Conservation (phyloP, 441 rosid species). For the Pelargonium australe region DNA sequence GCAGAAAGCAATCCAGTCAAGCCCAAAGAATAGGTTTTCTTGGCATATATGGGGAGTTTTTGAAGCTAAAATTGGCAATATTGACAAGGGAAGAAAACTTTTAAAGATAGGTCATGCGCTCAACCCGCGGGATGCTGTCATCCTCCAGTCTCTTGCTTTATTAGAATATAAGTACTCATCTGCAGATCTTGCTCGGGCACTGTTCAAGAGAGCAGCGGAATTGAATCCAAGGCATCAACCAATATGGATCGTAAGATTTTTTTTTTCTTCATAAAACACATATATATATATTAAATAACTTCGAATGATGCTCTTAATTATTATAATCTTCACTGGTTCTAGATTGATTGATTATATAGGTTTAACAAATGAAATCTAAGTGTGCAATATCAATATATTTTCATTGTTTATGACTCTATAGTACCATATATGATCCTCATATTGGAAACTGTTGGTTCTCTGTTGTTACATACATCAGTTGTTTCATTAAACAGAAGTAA, state of each 20-base stretch:
- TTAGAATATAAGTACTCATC: conserved; percentile 78
- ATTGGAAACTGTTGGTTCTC: background rate
- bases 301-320: background rate
- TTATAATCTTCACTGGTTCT: conserved; percentile 11
- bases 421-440: background rate
- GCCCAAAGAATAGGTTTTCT: conserved; percentile 90
- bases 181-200: conserved; percentile 60
- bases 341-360: background rate
- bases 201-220: conserved; percentile 75
- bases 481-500: background rate
- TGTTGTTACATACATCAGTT: background rate
- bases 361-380: background rate
- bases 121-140: conserved; percentile 91
- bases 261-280: conserved; percentile 10
- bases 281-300: background rate
- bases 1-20: conserved; percentile 86
- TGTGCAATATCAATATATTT: background rate
- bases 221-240: conserved; percentile 84
- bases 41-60: conserved; percentile 97
- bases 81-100: conserved; percentile 71
- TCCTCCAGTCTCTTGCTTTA: conserved; percentile 85
- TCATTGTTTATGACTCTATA: background rate
- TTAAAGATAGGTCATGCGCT: conserved; percentile 79
- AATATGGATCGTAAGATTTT: conserved; percentile 80
- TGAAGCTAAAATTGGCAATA: conserved; percentile 65